Evolutionary conservation across 768 basidiomycete genomes (phyloP).

Genomic region (Pulveroboletus frians): DNA sequence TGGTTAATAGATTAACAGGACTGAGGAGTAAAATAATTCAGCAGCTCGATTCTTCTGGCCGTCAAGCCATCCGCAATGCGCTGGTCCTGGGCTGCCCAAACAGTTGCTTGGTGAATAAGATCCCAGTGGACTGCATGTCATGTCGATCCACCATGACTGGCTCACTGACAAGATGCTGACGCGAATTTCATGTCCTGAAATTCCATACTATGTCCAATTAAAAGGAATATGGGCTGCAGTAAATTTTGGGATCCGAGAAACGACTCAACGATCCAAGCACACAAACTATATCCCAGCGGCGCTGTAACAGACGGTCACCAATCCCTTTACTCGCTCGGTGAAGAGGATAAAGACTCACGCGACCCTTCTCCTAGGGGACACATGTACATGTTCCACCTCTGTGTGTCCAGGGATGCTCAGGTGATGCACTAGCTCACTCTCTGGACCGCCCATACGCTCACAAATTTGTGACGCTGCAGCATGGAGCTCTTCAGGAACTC

Average conservation of each 20-base stretch:
- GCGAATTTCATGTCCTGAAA: background rate
- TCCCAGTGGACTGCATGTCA: background rate
- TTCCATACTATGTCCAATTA: conserved; percentile 8
- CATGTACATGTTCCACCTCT: conserved; percentile 5
- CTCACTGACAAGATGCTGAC: background rate
- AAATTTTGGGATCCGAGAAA: conserved; percentile 5
- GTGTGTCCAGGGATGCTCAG: background rate
- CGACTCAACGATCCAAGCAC: conserved; percentile 4
- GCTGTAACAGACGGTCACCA: conserved; percentile 4
- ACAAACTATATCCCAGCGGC: conserved; percentile 14
- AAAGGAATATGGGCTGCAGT: conserved; percentile 3
- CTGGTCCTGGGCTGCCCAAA: background rate
- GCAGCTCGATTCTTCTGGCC: background rate
- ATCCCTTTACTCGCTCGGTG: background rate
- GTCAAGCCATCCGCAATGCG: background rate
- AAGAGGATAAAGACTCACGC: conserved; percentile 17
- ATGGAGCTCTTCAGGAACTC: conserved; percentile 31
- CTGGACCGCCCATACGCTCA: conserved; percentile 30
- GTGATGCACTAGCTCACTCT: conserved; percentile 15
- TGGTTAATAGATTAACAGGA: conserved; percentile 1
- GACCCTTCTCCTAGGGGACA: conserved; percentile 15
- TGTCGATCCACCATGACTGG: background rate
- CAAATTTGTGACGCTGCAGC: conserved; percentile 21
- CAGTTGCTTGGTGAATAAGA: background rate
- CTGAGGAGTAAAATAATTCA: background rate